Evolutionary conservation across 2,329 filamentous ascomycete genomes (phyloP).

Genomic region (Neonectria magnoliae): DNA sequence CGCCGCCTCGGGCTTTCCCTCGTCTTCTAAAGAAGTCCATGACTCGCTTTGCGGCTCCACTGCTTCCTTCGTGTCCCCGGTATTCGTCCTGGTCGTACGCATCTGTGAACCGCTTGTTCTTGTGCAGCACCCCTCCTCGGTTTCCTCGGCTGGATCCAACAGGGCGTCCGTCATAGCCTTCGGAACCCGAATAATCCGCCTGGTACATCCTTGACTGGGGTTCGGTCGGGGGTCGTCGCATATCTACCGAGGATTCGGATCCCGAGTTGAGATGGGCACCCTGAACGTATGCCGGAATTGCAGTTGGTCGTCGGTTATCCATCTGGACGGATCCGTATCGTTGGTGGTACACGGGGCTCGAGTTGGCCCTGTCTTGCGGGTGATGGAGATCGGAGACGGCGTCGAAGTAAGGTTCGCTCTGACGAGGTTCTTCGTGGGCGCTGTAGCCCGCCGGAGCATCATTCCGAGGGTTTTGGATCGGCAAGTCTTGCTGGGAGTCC

Average conservation of each 20-base stretch:
- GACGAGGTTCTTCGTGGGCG: slow-evolving; percentile 48
- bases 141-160: slow-evolving; percentile 51
- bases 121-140: slow-evolving; percentile 75
- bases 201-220: slow-evolving; percentile 56
- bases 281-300: slow-evolving; percentile 57
- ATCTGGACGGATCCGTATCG: slow-evolving; percentile 54
- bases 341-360: slow-evolving; percentile 54
- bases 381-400: slow-evolving; percentile 51
- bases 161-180: slow-evolving; percentile 54
- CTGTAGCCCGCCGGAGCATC: slow-evolving; percentile 47
- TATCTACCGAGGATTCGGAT: slow-evolving; percentile 65
- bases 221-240: slow-evolving; percentile 53
- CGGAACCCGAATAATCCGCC: slow-evolving; percentile 54
- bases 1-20: slow-evolving; percentile 76
- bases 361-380: slow-evolving; percentile 46
- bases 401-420: slow-evolving; percentile 53
- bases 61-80: slow-evolving; percentile 80
- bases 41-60: slow-evolving; percentile 86
- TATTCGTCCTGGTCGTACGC: slow-evolving; percentile 81
- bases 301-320: slow-evolving; percentile 52
- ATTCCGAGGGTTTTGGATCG: slow-evolving; percentile 57
- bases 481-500: slow-evolving; percentile 63
- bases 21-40: slow-evolving; percentile 98
- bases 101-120: slow-evolving; percentile 88
- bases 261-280: slow-evolving; percentile 59